A percentile compares a stretch with the other conserved stretches of the same genome.
phyloP scores from a whole-genome alignment of 2,329 filamentous ascomycete species.

The Sordariomycetes sp. region DNA sequence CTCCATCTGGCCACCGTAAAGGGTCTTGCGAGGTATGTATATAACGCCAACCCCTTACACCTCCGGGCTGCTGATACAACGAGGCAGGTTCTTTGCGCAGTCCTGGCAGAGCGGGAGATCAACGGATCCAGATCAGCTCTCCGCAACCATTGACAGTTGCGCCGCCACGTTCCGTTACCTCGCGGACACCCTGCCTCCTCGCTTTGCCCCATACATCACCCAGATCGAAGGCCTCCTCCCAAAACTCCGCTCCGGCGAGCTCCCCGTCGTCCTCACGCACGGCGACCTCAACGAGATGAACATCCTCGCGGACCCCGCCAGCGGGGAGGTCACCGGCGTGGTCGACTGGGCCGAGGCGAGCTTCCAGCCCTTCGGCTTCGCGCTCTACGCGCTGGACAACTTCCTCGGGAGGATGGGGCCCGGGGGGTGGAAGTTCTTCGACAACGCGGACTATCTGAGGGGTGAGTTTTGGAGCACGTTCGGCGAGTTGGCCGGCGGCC shows the following conservation, averaged over 20 bases:
- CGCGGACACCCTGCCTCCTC: background rate
- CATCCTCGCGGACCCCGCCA: background rate
- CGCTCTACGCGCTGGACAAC: background rate
- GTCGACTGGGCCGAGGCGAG: background rate
- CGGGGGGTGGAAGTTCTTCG: background rate
- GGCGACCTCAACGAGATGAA: background rate
- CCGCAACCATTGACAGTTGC: background rate
- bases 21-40: background rate
- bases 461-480: background rate
- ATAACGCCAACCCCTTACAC: background rate
- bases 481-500: background rate
- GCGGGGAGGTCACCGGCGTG: background rate
- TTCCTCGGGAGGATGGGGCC: background rate
- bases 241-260: background rate
- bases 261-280: background rate
- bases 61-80: background rate
- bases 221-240: background rate
- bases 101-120: background rate
- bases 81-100: background rate
- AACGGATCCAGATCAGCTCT: background rate
- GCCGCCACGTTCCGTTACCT: background rate
- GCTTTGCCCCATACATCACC: background rate
- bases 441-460: background rate
- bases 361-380: background rate
- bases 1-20: background rate